A percentile compares a stretch with the other conserved stretches of the same genome.
These are phyloP conservation scores for Phragmites australis DNA, from an alignment of 176 grass and related monocot genomes.

Conservation along the genomic window DNA sequence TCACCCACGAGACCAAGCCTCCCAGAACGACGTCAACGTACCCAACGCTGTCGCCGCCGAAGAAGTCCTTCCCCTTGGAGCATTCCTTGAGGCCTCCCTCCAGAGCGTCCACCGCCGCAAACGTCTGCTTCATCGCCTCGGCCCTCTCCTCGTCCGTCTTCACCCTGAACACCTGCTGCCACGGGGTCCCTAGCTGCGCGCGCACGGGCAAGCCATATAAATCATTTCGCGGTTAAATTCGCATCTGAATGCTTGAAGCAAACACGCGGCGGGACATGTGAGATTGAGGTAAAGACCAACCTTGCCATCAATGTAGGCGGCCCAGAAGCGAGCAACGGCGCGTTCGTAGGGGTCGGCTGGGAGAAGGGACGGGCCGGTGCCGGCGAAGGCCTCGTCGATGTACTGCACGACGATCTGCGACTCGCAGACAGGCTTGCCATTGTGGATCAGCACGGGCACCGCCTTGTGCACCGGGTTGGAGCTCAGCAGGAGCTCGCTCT, in stretches of 20 bases:
- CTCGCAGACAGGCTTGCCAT: constrained; percentile 42
- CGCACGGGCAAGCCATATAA: too few species aligned
- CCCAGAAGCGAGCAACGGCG: constrained; percentile 52
- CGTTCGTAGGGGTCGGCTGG: constrained; percentile 48
- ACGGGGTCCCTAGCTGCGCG: not conserved
- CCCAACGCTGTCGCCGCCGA: constrained; percentile 48
- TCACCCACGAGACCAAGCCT: not conserved
- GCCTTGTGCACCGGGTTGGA: constrained; percentile 60
- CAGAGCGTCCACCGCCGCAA: not conserved
- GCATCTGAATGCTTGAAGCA: not conserved
- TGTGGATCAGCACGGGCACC: constrained; percentile 60
- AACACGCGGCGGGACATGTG: not conserved
- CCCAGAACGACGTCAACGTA: constrained; percentile 54
- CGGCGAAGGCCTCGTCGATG: constrained; percentile 52
- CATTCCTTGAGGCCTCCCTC: constrained; percentile 41
- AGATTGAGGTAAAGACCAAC: constrained; percentile 31
- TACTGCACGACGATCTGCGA: constrained; percentile 65
- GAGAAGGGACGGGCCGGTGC: constrained; percentile 22
- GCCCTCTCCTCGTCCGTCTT: constrained; percentile 15
- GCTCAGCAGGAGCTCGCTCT: constrained; percentile 47
- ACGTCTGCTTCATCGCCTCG: not conserved
- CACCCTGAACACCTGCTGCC: not conserved
- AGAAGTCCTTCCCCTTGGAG: constrained; percentile 41
- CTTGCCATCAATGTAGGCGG: constrained; percentile 52
- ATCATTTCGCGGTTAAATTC: not conserved